Evolutionary conservation across 495 filamentous ascomycete species (phyloP), one percentile per base, ranked within the genome.

Genomic region (Lentithecium fluviatile): DNA sequence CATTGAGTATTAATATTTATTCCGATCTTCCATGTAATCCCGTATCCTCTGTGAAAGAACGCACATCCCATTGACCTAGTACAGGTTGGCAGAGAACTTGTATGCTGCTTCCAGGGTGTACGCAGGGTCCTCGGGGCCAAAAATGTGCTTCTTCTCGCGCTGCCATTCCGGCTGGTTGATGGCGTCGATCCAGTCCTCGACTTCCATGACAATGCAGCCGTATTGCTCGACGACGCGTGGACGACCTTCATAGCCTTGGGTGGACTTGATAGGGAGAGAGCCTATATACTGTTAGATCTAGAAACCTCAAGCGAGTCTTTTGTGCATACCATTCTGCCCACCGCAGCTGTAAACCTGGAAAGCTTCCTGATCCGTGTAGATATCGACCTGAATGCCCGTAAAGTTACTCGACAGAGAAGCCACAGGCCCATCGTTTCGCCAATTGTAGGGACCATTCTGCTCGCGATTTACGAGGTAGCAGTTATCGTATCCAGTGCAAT

Each of bases 401-500:
- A 37, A 69, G 6, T 52, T 23, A 36, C 66, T 69, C 42, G 84
- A 71, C 0, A 90, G 74, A 7, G 83, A 82, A 10, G 87, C 83
- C 24, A 91, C 78, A 13, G 80, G 83, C 21, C 74, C 75, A 46
- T 81, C 73, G 8, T 75, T 68, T 12, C 79, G 80, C 74, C 86
- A 87, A 69, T 85, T 79, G 52, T 81, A 77, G 0, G 82, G 79
- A 8, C 82, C 81, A 48, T 91, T 60, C 49, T 65, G 60, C 0
- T 34, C 86, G 34, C 68, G 60, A 20, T 71, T 73, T 24, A 73
- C 64, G 15, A 73, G 53, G 62, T 65, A 75, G 69, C 72, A 74
- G 48, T 45, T 75, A 53, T 73, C 90, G 69, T 91, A 91, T 45
- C 90, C 90, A 6, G 79, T 86, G 79, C 90, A 95, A 68, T 79